A percentile compares a stretch with the other conserved stretches of the same genome.
Evolutionary conservation across 2,329 filamentous ascomycete species (phyloP).

Genomic region (Rhinocladiella similis): DNA sequence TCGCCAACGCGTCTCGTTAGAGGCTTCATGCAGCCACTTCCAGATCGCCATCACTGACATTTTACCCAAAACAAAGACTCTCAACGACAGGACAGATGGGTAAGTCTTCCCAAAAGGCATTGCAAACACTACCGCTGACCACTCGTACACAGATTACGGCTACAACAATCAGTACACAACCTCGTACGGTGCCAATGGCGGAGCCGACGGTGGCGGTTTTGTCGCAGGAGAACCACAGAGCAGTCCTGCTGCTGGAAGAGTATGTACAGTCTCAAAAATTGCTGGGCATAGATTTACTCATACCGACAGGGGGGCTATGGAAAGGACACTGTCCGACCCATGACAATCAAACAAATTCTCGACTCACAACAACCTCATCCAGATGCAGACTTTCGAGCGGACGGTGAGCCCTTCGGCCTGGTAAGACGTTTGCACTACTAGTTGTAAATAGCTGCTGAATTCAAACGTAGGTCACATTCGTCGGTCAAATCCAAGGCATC

Average conservation of each 20-base stretch:
- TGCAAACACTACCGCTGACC: not conserved
- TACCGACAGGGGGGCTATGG: constrained; percentile 49
- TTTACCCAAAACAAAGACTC: too few relatives aligned
- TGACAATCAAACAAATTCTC: constrained; percentile 92
- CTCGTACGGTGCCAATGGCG: constrained; percentile 57
- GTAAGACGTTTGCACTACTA: constrained; percentile 33
- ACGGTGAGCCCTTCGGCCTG: constrained; percentile 68
- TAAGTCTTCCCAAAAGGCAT: not conserved
- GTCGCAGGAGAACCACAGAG: constrained; percentile 52
- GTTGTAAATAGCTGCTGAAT: not conserved
- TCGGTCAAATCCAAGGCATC: constrained; percentile 88
- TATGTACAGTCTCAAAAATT: constrained; percentile 24
- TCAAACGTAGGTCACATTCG: constrained; percentile 67
- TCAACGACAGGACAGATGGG: constrained; percentile 9
- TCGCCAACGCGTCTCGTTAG: constrained; percentile 2
- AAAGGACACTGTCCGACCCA: constrained; percentile 85
- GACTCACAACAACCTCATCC: constrained; percentile 76
- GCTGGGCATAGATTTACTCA: constrained; percentile 13
- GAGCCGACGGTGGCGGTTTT: constrained; percentile 60
- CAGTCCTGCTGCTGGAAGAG: constrained; percentile 47
- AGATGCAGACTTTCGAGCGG: constrained; percentile 78
- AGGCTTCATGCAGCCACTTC: constrained; percentile 2
- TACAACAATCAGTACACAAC: constrained; percentile 54
- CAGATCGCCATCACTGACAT: not conserved
- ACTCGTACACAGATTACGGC: constrained; percentile 19